Base-by-base conservation (phyloP, 2,329 filamentous ascomycete species). In the Exserohilum rostratum region DNA sequence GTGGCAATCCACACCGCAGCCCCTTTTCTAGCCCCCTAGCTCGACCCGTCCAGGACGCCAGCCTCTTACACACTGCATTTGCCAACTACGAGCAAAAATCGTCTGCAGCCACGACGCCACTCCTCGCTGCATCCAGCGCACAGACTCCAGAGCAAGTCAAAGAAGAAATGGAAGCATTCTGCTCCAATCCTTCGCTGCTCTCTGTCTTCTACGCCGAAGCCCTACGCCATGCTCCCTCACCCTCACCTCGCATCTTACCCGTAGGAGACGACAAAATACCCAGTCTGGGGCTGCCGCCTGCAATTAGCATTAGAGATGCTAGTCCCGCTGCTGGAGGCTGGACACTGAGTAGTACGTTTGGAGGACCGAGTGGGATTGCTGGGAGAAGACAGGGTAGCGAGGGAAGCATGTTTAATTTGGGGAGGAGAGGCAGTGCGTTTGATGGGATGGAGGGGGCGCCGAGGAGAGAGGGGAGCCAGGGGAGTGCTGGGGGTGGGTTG, bases 161-260 rank as follows among this genome's bases (percentile, higher is more conserved):
- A 54, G 75, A 77, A 27, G 73, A 77, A 25, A 65, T 82, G 27
- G 77, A 79, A 59, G 65, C 66, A 0, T 79, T 82, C 52, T 82
- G 80, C 56, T 64, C 66, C 0, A 73, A 80, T 50, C 64, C 72
- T 22, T 60, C 65, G 9, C 68, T 71, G 1, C 68, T 83, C 12
- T 69, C 74, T 2, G 50, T 55, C 1, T 80, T 83, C 58, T 83
- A 80, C 60, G 75, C 62, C n/a, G 69, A 73, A 29, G 71, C 69
- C 0, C 67, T 70, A 39, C 65, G 57, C 39, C 68, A 75, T 46
- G 71, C 71, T 5, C 67, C 72, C 1, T 72, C 72, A 22, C 75
- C 76, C 0, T 78, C 74, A 29, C 78, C 79, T 3, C 72, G 71
- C n/a, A 69, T 71, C 5, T 35, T 63, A 6, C 72, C 72, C 1